Evolutionary conservation across 2,329 filamentous ascomycete genomes (phyloP), one percentile per base, ranked within the genome.

Genomic region (Knufia fluminis): DNA sequence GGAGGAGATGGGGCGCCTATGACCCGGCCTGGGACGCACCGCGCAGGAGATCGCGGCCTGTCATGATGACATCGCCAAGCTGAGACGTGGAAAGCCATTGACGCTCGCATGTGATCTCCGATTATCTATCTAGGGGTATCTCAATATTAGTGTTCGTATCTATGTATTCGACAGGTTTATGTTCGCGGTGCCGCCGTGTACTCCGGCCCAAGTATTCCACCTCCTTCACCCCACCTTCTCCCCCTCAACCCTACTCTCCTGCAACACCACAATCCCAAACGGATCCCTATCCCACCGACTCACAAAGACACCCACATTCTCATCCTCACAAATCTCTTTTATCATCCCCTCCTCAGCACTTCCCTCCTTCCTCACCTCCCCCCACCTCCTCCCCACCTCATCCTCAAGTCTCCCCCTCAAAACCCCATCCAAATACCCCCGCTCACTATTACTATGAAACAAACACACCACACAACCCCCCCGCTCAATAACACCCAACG

Each of bases 381-480:
- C 62, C 79, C 80, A 82, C 56, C 77, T 75, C 43, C 71, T 67
- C 47, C 67, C 69, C 28, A 95, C 66, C 52, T 72, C 68, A 33
- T 71, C 70, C 59, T 80, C 71, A 59, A 96, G 68, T 64, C 81
- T 79, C 16, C 73, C 72, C 59, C 76, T 76, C 70, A 98, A 76
- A 41, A 85, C 79, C 52, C 82, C 75, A 51, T 76, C 76, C 60
- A 98, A 68, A 63, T 91, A 98, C 0, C 80, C 83, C 31, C 92
- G 74, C 71, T 98, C 92, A 0, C 86, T 92, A 66, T 97, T 97
- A 59, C 85, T 91, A 66, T 98, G 92, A 60, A 95, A 94, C 42
- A 94, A 75, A 35, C 83, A 85, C 46, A 97, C 78, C 1, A 97
- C 86, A 48, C 81, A 84, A 55, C 83, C 83, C 1, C 90, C 90